A percentile compares a stretch with the other conserved stretches of the same genome.
Conservation (phyloP, 1,284 basidiomycete genomes). For the Cryptococcus sp. region DNA sequence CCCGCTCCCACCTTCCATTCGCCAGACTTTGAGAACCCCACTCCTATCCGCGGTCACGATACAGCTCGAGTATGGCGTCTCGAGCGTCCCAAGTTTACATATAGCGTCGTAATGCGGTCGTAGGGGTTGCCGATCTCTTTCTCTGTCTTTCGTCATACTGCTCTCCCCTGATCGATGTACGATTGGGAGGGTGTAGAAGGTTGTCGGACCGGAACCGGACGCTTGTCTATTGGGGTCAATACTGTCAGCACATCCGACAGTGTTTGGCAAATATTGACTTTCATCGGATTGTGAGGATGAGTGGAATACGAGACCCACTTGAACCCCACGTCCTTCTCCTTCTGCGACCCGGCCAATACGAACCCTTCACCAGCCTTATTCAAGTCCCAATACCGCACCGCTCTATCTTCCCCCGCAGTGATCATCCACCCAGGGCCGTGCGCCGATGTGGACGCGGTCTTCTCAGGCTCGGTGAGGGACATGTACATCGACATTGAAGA, state of each 20-base stretch:
- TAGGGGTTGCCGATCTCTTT: slow-evolving; percentile 37
- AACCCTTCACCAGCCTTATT: slow-evolving; percentile 38
- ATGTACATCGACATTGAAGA: slow-evolving; percentile 6
- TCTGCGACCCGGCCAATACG: slow-evolving; percentile 48
- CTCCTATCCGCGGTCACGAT: slow-evolving; percentile 49
- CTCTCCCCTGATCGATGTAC: slow-evolving; percentile 24
- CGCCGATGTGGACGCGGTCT: slow-evolving; percentile 2
- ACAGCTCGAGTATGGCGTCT: slow-evolving; percentile 51
- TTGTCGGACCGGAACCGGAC: slow-evolving; percentile 12
- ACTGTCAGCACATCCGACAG: not conserved
- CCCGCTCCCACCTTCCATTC: slow-evolving; percentile 39
- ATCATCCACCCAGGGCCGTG: slow-evolving; percentile 42
- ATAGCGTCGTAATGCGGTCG: slow-evolving; percentile 53
- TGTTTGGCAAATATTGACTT: slow-evolving; percentile 12
- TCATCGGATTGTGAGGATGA: not conserved
- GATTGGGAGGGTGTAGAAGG: slow-evolving; percentile 37
- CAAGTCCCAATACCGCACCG: slow-evolving; percentile 51
- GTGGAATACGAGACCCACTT: slow-evolving; percentile 19
- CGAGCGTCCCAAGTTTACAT: slow-evolving; percentile 44
- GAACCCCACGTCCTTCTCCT: slow-evolving; percentile 50
- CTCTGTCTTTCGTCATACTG: slow-evolving; percentile 1
- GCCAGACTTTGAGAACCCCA: slow-evolving; percentile 53
- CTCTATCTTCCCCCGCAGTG: slow-evolving; percentile 49
- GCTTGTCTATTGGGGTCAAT: slow-evolving; percentile 10
- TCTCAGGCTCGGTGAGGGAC: slow-evolving; percentile 32